Conservation (phyloP, 345 rosid species). For the Luvunga scandens region DNA sequence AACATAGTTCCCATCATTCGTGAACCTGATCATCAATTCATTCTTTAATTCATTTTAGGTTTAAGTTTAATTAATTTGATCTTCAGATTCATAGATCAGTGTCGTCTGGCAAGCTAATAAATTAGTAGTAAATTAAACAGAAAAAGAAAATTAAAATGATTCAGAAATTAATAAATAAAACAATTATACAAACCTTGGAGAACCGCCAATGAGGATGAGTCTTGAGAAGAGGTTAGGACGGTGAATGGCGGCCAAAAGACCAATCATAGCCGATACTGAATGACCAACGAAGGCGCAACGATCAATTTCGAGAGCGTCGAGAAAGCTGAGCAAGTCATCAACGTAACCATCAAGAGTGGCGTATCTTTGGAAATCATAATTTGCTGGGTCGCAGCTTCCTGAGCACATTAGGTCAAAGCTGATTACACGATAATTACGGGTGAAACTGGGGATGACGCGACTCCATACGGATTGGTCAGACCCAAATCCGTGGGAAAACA, state of each 20-base stretch:
- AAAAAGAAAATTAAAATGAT: no score
- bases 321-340: conserved; percentile 67
- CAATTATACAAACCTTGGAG: conserved; percentile 48
- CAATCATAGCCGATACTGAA: conserved; percentile 85
- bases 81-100: no score
- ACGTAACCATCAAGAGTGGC: conserved; percentile 63
- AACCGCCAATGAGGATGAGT: conserved; percentile 68
- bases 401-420: conserved; percentile 80
- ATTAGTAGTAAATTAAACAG: no score
- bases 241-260: conserved; percentile 65
- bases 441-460: conserved; percentile 58
- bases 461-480: conserved; percentile 86
- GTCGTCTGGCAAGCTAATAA: no score
- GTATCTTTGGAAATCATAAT: conserved; percentile 58
- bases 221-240: conserved; percentile 71
- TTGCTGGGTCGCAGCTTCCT: conserved; percentile 64
- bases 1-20: conserved; percentile 58
- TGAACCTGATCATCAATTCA: conserved; percentile 8
- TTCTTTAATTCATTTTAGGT: neutral
- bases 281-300: conserved; percentile 73
- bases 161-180: no score
- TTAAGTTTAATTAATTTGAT: neutral
- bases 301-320: conserved; percentile 52
- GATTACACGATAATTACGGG: conserved; percentile 40
- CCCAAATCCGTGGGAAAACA: conserved; percentile 77